These are phyloP conservation scores for Phalaenopsis equestris DNA, from an alignment of 106 monocot species.

Conservation along the genomic window DNA sequence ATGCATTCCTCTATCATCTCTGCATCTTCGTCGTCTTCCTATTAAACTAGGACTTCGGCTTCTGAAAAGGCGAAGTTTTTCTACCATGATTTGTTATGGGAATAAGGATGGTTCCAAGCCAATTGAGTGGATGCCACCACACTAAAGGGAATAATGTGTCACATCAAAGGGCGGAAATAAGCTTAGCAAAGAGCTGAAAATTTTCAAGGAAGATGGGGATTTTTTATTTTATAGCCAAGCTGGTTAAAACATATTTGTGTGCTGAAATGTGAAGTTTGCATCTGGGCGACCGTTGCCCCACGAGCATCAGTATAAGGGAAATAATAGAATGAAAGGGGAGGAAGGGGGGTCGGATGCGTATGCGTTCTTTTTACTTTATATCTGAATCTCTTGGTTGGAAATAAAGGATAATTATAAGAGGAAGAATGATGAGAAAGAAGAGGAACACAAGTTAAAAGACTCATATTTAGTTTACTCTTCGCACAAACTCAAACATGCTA, in stretches of 20 bases:
- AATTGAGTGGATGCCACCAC: neutral
- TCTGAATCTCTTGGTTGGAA: no score
- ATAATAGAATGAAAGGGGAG: neutral
- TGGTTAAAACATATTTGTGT: neutral
- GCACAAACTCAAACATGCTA: no score
- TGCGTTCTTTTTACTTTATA: no score
- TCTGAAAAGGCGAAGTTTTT: neutral
- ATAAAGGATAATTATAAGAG: no score
- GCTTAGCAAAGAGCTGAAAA: constrained; percentile 1
- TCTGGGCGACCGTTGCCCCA: neutral
- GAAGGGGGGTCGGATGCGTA: no score
- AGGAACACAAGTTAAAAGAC: no score
- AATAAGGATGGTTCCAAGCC: neutral
- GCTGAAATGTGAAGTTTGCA: neutral
- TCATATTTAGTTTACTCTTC: no score
- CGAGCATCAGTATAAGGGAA: neutral
- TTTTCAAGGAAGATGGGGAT: neutral
- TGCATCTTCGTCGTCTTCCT: neutral
- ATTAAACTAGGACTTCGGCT: neutral
- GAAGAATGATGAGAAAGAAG: no score
- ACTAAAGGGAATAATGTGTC: neutral
- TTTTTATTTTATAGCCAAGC: neutral
- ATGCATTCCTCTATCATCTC: neutral
- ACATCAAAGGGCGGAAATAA: constrained; percentile 1
- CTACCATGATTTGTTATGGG: constrained; percentile 4